These are phyloP conservation scores for Sugiyamaella pinicola DNA, from an alignment of 1,139 yeast species.

Conservation along the genomic window DNA sequence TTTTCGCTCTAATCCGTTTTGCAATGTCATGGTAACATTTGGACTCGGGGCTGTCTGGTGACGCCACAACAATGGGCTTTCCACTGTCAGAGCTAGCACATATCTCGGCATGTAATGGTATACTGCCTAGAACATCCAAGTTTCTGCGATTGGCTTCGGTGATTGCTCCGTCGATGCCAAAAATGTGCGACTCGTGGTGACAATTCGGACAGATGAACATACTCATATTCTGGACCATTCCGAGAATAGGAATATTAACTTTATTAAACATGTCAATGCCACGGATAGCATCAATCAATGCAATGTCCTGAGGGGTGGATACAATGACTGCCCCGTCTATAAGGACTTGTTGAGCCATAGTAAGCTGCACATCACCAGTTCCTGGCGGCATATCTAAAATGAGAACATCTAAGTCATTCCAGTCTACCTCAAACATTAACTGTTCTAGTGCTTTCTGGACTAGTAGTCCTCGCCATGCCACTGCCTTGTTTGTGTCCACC, in stretches of 20 bases:
- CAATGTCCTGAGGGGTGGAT: slow-evolving; percentile 86
- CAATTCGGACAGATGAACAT: slow-evolving; percentile 75
- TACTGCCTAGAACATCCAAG: slow-evolving; percentile 60
- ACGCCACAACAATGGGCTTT: slow-evolving; percentile 58
- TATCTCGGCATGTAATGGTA: slow-evolving; percentile 68
- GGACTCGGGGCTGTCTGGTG: slow-evolving; percentile 42
- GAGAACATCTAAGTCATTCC: slow-evolving; percentile 69
- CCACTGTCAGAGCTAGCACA: slow-evolving; percentile 66
- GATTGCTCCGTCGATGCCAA: slow-evolving; percentile 68
- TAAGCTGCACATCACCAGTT: slow-evolving; percentile 85
- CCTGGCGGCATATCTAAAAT: slow-evolving; percentile 92
- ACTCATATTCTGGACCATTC: slow-evolving; percentile 85
- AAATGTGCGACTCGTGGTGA: slow-evolving; percentile 69
- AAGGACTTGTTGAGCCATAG: slow-evolving; percentile 74
- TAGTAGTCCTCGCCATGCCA: slow-evolving; percentile 87
- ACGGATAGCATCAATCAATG: slow-evolving; percentile 76
- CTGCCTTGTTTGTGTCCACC: slow-evolving; percentile 64
- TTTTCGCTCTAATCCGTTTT: slow-evolving; percentile 19
- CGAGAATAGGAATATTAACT: slow-evolving; percentile 72
- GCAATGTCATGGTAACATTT: slow-evolving; percentile 38
- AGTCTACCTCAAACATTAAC: slow-evolving; percentile 74
- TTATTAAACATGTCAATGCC: slow-evolving; percentile 80
- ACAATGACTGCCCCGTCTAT: slow-evolving; percentile 82
- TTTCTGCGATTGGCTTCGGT: slow-evolving; percentile 57
- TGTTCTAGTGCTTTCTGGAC: slow-evolving; percentile 88